Percentiles rank a stretch among this genome's conserved stretches.
phyloP scores from a whole-genome alignment of 225 moss, liverwort and hornwort genomes.

The Climacium dendroides region DNA sequence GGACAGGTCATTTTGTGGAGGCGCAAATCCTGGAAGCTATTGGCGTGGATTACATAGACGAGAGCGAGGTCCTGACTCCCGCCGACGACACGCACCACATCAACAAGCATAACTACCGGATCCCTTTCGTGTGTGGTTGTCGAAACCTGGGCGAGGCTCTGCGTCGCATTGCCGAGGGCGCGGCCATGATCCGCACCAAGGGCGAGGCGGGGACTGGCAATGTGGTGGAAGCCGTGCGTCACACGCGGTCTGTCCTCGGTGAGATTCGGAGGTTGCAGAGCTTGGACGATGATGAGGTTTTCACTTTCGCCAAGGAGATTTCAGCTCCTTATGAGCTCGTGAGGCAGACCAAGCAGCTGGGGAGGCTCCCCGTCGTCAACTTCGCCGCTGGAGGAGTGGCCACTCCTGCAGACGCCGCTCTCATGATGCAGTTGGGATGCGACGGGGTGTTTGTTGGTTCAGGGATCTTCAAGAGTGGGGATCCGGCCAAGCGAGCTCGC shows the following conservation, averaged over 20 bases:
- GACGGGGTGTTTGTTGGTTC: constrained; percentile 96
- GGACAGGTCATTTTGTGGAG: constrained; percentile 76
- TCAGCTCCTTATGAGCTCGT: constrained; percentile 82
- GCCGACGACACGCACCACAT: constrained; percentile 78
- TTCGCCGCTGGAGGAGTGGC: constrained; percentile 92
- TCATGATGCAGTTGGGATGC: constrained; percentile 97
- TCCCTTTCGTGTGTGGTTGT: constrained; percentile 88
- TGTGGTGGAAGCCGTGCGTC: constrained; percentile 78
- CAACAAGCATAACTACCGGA: constrained; percentile 91
- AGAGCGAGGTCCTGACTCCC: constrained; percentile 87
- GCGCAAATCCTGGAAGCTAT: constrained; percentile 89
- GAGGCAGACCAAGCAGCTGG: constrained; percentile 96
- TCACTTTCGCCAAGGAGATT: constrained; percentile 79
- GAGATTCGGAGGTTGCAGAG: constrained; percentile 73
- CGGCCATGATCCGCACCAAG: constrained; percentile 91
- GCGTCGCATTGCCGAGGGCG: constrained; percentile 77
- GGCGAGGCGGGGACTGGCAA: constrained; percentile 91
- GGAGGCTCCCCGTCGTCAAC: constrained; percentile 79
- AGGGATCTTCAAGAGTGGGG: constrained; percentile 90
- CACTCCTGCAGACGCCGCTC: constrained; percentile 79
- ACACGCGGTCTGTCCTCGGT: constrained; percentile 72
- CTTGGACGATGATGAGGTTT: constrained; percentile 80
- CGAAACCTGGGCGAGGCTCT: constrained; percentile 83
- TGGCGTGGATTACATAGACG: constrained; percentile 89
- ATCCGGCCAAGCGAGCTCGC: constrained; percentile 85